These are phyloP conservation scores for Nyssa sinensis DNA, from an alignment of 148 eudicot species.

Conservation along the genomic window DNA sequence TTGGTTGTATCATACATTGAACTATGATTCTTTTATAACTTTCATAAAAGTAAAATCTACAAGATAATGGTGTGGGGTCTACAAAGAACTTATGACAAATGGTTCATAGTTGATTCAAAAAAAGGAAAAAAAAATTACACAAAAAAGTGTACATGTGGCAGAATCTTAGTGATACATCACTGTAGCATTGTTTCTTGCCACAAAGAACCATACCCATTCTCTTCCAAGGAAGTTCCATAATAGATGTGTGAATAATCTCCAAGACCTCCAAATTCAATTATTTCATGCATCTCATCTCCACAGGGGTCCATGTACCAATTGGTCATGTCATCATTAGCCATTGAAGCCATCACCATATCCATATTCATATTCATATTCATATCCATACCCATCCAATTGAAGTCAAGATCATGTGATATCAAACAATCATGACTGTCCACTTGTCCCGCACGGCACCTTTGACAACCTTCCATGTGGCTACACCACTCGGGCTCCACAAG, in stretches of 20 bases:
- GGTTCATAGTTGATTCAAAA: not conserved
- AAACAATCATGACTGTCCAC: not conserved
- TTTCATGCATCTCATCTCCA: not conserved
- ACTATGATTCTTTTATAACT: not conserved
- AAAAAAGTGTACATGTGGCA: not conserved
- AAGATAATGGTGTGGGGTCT: too few species aligned
- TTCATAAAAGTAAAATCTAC: not conserved
- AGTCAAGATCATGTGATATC: not conserved
- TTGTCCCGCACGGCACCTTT: not conserved
- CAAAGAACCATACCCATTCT: not conserved
- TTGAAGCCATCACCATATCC: too few species aligned
- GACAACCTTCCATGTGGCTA: not conserved
- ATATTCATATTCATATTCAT: too few species aligned
- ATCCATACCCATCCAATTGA: not conserved
- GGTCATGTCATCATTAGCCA: too few species aligned
- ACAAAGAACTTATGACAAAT: too few species aligned
- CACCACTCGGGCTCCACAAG: conserved; percentile 9
- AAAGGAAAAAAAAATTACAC: not conserved
- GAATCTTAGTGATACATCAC: not conserved
- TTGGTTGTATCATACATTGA: not conserved
- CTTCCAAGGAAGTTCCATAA: not conserved
- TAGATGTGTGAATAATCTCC: not conserved
- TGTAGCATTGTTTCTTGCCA: not conserved
- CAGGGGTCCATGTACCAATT: not conserved
- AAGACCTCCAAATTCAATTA: not conserved